Evolutionary conservation across 2,329 filamentous ascomycete species (phyloP).

Genomic region (Aureobasidium mangrovei): DNA sequence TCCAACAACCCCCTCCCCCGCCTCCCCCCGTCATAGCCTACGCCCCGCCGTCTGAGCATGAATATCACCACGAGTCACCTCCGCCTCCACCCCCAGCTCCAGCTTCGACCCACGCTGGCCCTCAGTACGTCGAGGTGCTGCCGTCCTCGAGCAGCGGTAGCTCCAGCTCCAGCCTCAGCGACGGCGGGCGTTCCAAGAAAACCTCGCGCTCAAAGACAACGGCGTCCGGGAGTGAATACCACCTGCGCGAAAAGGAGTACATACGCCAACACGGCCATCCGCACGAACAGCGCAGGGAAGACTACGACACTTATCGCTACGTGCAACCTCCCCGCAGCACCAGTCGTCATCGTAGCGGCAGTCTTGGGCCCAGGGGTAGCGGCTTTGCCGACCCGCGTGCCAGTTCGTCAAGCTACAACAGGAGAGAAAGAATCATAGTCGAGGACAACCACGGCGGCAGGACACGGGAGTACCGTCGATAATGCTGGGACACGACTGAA

Average conservation of each 20-base stretch:
- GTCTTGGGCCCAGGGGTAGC: constrained; percentile 17
- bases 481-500: not conserved
- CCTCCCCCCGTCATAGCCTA: constrained; percentile 25
- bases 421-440: constrained; percentile 17
- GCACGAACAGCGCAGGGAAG: constrained; percentile 20
- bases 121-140: constrained; percentile 39
- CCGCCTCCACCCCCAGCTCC: constrained; percentile 25
- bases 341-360: constrained; percentile 14
- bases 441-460: constrained; percentile 17
- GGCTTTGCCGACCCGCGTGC: constrained; percentile 19
- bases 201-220: constrained; percentile 18
- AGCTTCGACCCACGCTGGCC: constrained; percentile 18
- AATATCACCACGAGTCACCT: constrained; percentile 30
- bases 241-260: constrained; percentile 36
- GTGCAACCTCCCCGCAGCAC: constrained; percentile 31
- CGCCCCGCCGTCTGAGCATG: constrained; percentile 30
- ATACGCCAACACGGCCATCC: constrained; percentile 30
- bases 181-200: constrained; percentile 23
- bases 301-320: constrained; percentile 40
- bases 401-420: constrained; percentile 18
- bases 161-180: constrained; percentile 24
- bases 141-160: constrained; percentile 20
- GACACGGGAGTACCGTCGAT: constrained; percentile 13
- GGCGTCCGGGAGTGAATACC: constrained; percentile 27
- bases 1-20: constrained; percentile 15